Evolutionary conservation across 1,139 yeast species (phyloP).

Genomic region (Magnusiomyces tetraspermus): DNA sequence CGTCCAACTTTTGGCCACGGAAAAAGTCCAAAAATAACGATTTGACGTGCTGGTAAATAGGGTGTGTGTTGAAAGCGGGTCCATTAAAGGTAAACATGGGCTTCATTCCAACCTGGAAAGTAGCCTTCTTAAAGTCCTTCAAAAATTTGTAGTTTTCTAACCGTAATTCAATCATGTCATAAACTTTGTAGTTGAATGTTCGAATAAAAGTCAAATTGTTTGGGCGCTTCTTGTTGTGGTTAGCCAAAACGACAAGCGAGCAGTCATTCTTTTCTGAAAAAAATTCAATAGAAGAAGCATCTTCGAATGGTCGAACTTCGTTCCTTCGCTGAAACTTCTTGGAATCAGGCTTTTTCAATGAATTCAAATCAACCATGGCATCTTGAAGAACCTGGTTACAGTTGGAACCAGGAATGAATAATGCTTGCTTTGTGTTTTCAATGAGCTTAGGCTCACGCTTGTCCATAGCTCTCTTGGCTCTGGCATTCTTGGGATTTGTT

Average conservation of each 20-base stretch:
- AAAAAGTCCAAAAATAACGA: constrained; percentile 85
- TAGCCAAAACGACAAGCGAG: constrained; percentile 72
- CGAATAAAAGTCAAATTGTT: constrained; percentile 81
- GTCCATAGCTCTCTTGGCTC: constrained; percentile 90
- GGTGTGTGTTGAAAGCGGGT: constrained; percentile 81
- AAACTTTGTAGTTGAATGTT: constrained; percentile 80
- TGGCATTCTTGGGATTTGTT: constrained; percentile 82
- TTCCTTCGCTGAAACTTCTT: constrained; percentile 84
- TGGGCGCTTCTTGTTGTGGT: constrained; percentile 86
- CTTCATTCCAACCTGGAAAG: constrained; percentile 81
- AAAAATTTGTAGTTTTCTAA: constrained; percentile 63
- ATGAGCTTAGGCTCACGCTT: constrained; percentile 79
- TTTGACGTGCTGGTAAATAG: constrained; percentile 75
- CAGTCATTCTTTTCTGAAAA: constrained; percentile 90
- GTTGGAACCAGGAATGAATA: constrained; percentile 84
- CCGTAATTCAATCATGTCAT: constrained; percentile 88
- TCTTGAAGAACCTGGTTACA: constrained; percentile 75
- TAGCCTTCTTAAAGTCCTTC: constrained; percentile 62
- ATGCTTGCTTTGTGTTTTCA: constrained; percentile 83
- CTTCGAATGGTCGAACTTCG: constrained; percentile 89
- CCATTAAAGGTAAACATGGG: constrained; percentile 95
- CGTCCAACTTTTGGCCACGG: constrained; percentile 69
- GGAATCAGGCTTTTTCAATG: constrained; percentile 83
- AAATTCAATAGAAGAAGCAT: constrained; percentile 75
- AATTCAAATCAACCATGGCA: constrained; percentile 80